phyloP scores from a whole-genome alignment of 2,329 filamentous ascomycete genomes.

The Fusarium praegraminearum region DNA sequence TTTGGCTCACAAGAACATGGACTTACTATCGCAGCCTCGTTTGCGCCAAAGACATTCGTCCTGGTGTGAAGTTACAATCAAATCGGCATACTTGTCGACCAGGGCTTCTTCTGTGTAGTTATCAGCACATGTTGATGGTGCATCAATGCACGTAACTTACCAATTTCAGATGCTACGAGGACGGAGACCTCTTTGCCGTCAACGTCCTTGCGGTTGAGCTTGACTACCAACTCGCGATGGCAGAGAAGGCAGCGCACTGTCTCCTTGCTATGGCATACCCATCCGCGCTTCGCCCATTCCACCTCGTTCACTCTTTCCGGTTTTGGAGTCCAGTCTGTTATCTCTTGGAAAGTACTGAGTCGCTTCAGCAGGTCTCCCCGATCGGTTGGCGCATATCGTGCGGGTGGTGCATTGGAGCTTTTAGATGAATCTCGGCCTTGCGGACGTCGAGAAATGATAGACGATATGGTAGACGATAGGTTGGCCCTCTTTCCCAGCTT shows the following conservation, averaged over 20 bases:
- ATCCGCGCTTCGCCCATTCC: constrained; percentile 93
- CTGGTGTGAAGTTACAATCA: constrained; percentile 80
- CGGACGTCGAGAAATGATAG: constrained; percentile 43
- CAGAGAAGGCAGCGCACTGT: constrained; percentile 89
- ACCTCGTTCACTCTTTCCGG: constrained; percentile 87
- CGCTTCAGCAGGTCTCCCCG: constrained; percentile 83
- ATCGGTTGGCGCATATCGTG: constrained; percentile 88
- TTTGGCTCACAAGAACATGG: too few relatives aligned
- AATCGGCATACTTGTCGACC: constrained; percentile 78
- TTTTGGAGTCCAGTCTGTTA: constrained; percentile 95
- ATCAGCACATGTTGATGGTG: constrained; percentile 35
- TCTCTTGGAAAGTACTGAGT: constrained; percentile 88
- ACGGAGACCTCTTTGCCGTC: constrained; percentile 67
- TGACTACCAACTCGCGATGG: constrained; percentile 84
- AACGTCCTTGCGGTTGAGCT: constrained; percentile 72
- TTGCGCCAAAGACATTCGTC: constrained; percentile 88
- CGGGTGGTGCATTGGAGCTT: constrained; percentile 47
- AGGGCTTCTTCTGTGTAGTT: constrained; percentile 68
- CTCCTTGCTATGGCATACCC: constrained; percentile 86
- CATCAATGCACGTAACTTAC: constrained; percentile 43
- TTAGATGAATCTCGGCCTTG: constrained; percentile 41
- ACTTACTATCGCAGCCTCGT: constrained; percentile 84
- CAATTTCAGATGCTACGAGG: constrained; percentile 70
- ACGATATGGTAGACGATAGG: constrained; percentile 42
- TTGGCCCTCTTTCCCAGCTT: constrained; percentile 42